Evolutionary conservation across 805 yeast genomes (phyloP).

Genomic region (Wickerhamiella qilinensis): DNA sequence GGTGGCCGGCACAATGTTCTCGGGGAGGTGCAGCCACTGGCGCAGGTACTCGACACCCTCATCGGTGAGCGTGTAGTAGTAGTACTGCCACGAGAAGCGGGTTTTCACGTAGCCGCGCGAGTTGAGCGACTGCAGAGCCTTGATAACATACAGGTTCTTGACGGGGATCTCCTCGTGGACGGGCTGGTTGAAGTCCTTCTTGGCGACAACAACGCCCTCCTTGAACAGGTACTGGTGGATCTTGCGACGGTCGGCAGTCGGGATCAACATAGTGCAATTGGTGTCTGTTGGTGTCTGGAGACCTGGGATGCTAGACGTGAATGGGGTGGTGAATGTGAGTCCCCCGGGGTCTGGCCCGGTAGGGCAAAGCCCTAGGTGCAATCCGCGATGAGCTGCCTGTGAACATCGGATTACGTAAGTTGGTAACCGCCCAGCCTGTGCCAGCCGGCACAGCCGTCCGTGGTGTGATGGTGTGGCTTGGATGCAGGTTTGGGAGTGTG

Average conservation of each 20-base stretch:
- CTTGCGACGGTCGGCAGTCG: slow-evolving; percentile 99
- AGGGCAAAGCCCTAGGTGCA: background rate
- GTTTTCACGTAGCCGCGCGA: slow-evolving; percentile 99
- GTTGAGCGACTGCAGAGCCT: slow-evolving; percentile 98
- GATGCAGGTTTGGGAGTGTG: too few relatives aligned
- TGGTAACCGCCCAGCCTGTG: too few relatives aligned
- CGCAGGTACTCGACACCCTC: slow-evolving; percentile 98
- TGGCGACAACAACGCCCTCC: slow-evolving; percentile 99
- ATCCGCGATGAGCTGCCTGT: too few relatives aligned
- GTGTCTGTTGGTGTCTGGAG: background rate
- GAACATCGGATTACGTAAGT: too few relatives aligned
- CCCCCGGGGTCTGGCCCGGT: too few relatives aligned
- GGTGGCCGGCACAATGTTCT: slow-evolving; percentile 96
- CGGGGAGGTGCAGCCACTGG: slow-evolving; percentile 97
- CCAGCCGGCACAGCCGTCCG: too few relatives aligned
- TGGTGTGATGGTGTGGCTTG: too few relatives aligned
- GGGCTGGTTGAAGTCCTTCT: slow-evolving; percentile 95
- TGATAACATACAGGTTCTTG: slow-evolving; percentile 93
- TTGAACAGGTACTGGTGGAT: slow-evolving; percentile 98
- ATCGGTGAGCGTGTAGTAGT: slow-evolving; percentile 99
- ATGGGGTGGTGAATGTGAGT: background rate
- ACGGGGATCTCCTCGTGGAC: slow-evolving; percentile 97
- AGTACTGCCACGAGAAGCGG: slow-evolving; percentile 99
- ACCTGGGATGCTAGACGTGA: background rate
- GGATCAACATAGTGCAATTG: slow-evolving; percentile 73